Conservation (phyloP, 1,284 basidiomycete species). For the Pterula multifida region DNA sequence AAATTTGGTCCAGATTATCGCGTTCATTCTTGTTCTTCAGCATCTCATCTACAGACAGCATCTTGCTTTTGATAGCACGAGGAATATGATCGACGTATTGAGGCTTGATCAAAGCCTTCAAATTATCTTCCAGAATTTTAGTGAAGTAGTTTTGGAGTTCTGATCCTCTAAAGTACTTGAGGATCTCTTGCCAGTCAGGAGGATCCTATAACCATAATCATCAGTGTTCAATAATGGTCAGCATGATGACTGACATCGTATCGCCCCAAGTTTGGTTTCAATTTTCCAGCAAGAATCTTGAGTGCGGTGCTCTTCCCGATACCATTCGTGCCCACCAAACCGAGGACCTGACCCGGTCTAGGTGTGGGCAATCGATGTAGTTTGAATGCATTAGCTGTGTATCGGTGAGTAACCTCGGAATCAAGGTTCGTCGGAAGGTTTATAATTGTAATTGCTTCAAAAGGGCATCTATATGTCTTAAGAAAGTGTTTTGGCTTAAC, state of each 20-base stretch:
- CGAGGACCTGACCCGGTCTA: conserved; percentile 89
- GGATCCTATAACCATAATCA: conserved; percentile 50
- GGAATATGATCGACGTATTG: conserved; percentile 99
- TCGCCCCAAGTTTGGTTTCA: conserved; percentile 87
- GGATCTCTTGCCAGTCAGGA: conserved; percentile 94
- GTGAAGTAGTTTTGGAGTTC: conserved; percentile 98
- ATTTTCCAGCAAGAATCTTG: conserved; percentile 90
- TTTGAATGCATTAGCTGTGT: conserved; percentile 96
- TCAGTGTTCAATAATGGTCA: conserved; percentile 3
- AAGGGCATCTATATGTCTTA: conserved; percentile 71
- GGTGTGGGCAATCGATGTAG: conserved; percentile 93
- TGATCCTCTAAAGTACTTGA: conserved; percentile 94
- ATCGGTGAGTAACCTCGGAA: conserved; percentile 91
- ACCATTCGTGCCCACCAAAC: conserved; percentile 95
- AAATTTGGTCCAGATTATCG: conserved; percentile 75
- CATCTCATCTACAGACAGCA: conserved; percentile 84
- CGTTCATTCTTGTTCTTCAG: conserved; percentile 78
- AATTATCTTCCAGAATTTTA: conserved; percentile 94
- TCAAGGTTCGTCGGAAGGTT: conserved; percentile 94
- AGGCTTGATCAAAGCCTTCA: conserved; percentile 96
- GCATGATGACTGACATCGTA: conserved; percentile 58
- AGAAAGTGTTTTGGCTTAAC: conserved; percentile 5
- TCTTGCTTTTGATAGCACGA: conserved; percentile 81
- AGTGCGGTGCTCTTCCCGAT: conserved; percentile 96
- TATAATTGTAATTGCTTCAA: conserved; percentile 95